Percentiles rank a stretch among this genome's conserved stretches.
Evolutionary conservation across 2,329 filamentous ascomycete genomes (phyloP).

Genomic region (Colletotrichum agaves): DNA sequence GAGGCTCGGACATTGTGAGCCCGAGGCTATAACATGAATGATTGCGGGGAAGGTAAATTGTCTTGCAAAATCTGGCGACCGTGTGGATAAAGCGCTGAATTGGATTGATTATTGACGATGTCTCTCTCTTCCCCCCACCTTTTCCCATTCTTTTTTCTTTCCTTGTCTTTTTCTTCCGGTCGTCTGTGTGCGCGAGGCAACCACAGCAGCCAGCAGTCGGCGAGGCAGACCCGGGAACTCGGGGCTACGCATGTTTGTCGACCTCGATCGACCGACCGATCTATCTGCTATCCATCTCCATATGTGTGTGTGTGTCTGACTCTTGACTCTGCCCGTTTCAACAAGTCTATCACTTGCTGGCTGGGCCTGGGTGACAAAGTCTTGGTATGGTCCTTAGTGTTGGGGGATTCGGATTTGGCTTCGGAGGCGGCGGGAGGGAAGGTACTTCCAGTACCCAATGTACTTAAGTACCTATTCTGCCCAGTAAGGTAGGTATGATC

Average conservation of each 20-base stretch:
- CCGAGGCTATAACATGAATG: slow-evolving; percentile 21
- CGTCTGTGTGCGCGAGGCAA: background rate
- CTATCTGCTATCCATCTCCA: background rate
- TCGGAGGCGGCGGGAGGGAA: background rate
- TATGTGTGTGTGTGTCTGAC: background rate
- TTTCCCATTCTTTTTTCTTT: too few species aligned
- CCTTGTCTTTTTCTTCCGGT: background rate
- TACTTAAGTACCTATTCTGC: too few species aligned
- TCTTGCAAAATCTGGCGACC: slow-evolving; percentile 11
- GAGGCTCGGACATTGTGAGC: background rate
- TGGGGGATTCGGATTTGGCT: slow-evolving; percentile 21
- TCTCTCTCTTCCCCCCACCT: too few species aligned
- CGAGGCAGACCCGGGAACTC: background rate
- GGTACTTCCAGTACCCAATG: background rate
- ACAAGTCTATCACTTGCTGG: slow-evolving; percentile 19
- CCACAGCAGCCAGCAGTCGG: background rate
- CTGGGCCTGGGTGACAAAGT: background rate
- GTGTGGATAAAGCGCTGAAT: slow-evolving; percentile 15
- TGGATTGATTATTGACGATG: slow-evolving; percentile 11
- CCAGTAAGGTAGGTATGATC: too few species aligned
- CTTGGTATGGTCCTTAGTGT: slow-evolving; percentile 24
- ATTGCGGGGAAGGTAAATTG: slow-evolving; percentile 28
- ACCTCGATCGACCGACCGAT: too few species aligned
- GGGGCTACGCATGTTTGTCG: background rate
- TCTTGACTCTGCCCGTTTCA: slow-evolving; percentile 31